Evolutionary conservation across 2,329 filamentous ascomycete species (phyloP).

Genomic region (Arthrobotrys megalospora): DNA sequence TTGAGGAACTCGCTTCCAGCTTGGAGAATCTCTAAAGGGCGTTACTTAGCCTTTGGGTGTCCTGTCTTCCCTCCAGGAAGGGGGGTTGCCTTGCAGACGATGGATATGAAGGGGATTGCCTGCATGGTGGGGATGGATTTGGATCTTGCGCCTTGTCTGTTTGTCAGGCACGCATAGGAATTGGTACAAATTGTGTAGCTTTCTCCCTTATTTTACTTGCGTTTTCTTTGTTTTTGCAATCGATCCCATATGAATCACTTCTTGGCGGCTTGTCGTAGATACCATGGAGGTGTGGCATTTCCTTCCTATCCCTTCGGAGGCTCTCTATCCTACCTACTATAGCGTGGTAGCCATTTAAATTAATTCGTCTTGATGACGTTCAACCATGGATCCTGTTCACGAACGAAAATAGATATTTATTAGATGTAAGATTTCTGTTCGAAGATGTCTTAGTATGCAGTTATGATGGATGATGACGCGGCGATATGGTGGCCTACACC

Average conservation of each 20-base stretch:
- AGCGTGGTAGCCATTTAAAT: neutral
- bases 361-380: constrained; percentile 10
- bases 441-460: neutral
- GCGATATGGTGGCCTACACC: constrained; percentile 1
- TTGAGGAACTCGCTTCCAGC: constrained; percentile 74
- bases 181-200: constrained; percentile 51
- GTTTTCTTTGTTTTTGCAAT: constrained; percentile 31
- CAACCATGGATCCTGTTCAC: neutral
- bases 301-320: neutral
- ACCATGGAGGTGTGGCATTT: constrained; percentile 10
- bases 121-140: constrained; percentile 19
- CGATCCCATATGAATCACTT: constrained; percentile 24
- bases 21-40: constrained; percentile 41
- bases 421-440: neutral
- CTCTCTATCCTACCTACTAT: constrained; percentile 17
- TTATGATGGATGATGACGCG: constrained; percentile 8
- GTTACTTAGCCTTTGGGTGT: neutral
- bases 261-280: constrained; percentile 30
- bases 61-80: constrained; percentile 1
- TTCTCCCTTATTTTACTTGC: constrained; percentile 37
- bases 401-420: too few species aligned
- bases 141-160: constrained; percentile 21
- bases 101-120: constrained; percentile 2
- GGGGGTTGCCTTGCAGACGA: constrained; percentile 1
- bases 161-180: constrained; percentile 13